Base-by-base conservation (phyloP, 164 flowering plant genomes). In the Sedum album region DNA sequence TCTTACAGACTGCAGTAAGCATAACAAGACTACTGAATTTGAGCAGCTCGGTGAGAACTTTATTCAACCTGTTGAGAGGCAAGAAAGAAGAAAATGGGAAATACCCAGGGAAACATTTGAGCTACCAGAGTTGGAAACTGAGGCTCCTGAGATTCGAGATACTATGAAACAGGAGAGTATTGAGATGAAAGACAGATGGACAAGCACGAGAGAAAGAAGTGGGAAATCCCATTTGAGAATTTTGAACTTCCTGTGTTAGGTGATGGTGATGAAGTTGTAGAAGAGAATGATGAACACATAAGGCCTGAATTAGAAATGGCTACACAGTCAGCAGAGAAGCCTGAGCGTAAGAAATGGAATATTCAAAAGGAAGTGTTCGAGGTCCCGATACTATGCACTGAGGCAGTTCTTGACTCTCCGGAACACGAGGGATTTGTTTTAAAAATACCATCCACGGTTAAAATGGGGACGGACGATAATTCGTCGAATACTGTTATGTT, bases 331-430 rank as follows among this genome's bases (percentile, higher is more conserved):
- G n/a, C 23, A 9, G 60, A 70, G 36, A 72, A 51, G 38, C 44
- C 31, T 73, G 72, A 66, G 26, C 5, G 18, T 55, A 39, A 55
- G 70, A 69, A 70, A 70, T 72, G 65, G 65, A 36, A 30, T 42
- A 23, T 60, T 35, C 60, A 46, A 20, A 42, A 23, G 30, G 70
- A 67, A 33, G 55, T 31, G n/a, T 36, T 66, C 44, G 73, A 69
- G 49, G 67, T 42, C 55, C 53, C 57, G 41, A 64, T 49, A 23
- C 57, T 62, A 65, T 67, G 67, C 44, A 23, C 28, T 60, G 20
- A 39, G 61, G 68, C 31, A 5, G 25, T 51, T 35, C 74, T 68
- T 18, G 70, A 72, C 35, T 63, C 31, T 57, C 15, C 2, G 25
- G 69, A 72, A 42, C 65, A 28, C 39, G 73, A 66, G 41, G 71